Conservation (phyloP, 2,329 filamentous ascomycete genomes). For the Rhynchosporium graminicola region DNA sequence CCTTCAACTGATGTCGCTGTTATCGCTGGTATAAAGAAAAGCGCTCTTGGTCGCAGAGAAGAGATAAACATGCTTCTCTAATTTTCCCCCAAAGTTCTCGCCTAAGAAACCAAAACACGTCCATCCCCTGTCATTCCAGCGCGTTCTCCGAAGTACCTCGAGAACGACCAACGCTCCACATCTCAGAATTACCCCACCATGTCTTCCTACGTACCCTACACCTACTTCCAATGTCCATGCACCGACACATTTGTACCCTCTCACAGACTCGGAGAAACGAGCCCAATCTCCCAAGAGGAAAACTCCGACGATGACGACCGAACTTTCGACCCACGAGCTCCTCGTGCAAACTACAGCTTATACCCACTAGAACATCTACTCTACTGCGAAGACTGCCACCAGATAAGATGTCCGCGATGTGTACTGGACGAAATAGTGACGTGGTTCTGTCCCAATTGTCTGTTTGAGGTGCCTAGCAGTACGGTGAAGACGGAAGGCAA, state of each 20-base stretch:
- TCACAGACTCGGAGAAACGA: conserved; percentile 41
- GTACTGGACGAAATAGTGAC: conserved; percentile 91
- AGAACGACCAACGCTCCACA: conserved; percentile 7
- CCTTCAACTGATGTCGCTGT: too few relatives aligned
- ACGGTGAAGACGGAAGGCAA: conserved; percentile 92
- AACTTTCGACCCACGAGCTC: conserved; percentile 82
- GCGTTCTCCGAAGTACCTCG: conserved; percentile 20
- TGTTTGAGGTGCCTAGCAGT: conserved; percentile 94
- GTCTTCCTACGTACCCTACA: conserved; percentile 59
- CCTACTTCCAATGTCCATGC: conserved; percentile 68
- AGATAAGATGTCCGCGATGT: conserved; percentile 91
- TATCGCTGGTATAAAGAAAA: too few relatives aligned
- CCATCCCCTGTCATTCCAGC: conserved; percentile 14
- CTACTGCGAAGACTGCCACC: conserved; percentile 96
- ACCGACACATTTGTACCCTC: conserved; percentile 48
- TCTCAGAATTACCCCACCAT: conserved; percentile 41
- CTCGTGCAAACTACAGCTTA: conserved; percentile 85
- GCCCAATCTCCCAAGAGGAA: conserved; percentile 38
- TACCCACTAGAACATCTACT: conserved; percentile 92
- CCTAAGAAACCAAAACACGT: not conserved
- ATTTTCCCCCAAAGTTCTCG: too few relatives aligned
- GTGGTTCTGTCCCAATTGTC: conserved; percentile 91
- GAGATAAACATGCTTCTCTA: too few relatives aligned
- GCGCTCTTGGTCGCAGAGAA: too few relatives aligned
- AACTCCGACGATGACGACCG: conserved; percentile 68